Conservation (phyloP, 148 eudicot genomes). For the Nepenthes gracilis region DNA sequence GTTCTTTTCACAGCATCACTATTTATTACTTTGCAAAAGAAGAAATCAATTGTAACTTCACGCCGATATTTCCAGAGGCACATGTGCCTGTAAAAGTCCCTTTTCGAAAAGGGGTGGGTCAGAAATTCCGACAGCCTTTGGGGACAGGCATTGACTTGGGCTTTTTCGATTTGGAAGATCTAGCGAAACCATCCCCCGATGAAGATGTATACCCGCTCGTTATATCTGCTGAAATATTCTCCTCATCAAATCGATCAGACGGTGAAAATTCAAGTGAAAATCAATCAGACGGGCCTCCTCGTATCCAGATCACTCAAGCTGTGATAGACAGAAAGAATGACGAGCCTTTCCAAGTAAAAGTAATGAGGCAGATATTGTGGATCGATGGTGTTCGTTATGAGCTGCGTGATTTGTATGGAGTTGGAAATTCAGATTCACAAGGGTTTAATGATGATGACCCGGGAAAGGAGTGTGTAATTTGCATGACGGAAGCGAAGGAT, state of each 20-base stretch:
- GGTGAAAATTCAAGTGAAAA: slow-evolving; percentile 10
- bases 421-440: slow-evolving; percentile 39
- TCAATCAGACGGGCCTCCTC: slow-evolving; percentile 22
- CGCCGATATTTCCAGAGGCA: slow-evolving; percentile 38
- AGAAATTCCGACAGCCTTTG: slow-evolving; percentile 64
- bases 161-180: slow-evolving; percentile 47
- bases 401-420: slow-evolving; percentile 75
- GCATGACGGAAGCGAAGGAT: slow-evolving; percentile 81
- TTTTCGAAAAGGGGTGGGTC: slow-evolving; percentile 57
- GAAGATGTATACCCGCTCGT: slow-evolving; percentile 74
- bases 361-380: slow-evolving; percentile 60
- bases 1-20: slow-evolving; percentile 41
- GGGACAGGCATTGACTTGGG: slow-evolving; percentile 81
- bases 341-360: slow-evolving; percentile 44
- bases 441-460: slow-evolving; percentile 39
- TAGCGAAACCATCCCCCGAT: slow-evolving; percentile 40
- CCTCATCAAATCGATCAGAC: slow-evolving; percentile 17
- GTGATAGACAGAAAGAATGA: slow-evolving; percentile 46
- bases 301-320: slow-evolving; percentile 68
- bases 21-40: slow-evolving; percentile 72
- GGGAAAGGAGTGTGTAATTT: slow-evolving; percentile 79
- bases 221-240: slow-evolving; percentile 48
- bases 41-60: slow-evolving; percentile 34
- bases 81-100: slow-evolving; percentile 47
- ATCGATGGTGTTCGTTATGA: slow-evolving; percentile 69